phyloP scores from a whole-genome alignment of 1,284 basidiomycete species.

The Phellinidium pouzarii region DNA sequence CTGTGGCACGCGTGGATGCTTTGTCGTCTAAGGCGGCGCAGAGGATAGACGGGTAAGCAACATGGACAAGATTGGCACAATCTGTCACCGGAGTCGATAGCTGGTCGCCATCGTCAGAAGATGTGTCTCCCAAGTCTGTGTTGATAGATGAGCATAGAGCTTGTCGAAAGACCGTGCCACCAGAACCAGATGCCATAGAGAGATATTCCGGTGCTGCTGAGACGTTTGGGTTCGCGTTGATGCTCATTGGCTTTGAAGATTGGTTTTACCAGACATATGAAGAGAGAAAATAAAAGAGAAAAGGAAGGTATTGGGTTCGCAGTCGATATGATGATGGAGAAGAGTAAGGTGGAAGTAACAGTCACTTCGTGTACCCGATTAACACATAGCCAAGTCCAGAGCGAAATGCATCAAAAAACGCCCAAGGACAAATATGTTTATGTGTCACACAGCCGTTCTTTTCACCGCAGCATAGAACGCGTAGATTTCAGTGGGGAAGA shows the following conservation, averaged over 20 bases:
- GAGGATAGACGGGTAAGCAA: conserved; percentile 7
- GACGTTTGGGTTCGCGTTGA: background rate
- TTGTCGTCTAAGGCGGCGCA: conserved; percentile 1
- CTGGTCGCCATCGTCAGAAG: conserved; percentile 17
- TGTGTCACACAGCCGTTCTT: background rate
- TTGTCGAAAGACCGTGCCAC: conserved; percentile 13
- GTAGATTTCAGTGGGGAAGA: background rate
- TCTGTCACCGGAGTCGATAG: conserved; percentile 15
- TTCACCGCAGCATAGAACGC: background rate
- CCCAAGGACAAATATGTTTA: background rate
- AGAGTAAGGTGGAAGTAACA: background rate
- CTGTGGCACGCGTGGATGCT: conserved; percentile 10
- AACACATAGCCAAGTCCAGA: background rate
- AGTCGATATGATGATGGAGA: background rate
- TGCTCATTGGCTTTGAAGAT: conserved; percentile 1
- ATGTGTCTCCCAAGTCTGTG: conserved; percentile 11
- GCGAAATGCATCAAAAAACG: background rate
- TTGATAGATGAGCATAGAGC: background rate
- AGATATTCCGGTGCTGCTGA: background rate
- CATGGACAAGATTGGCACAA: conserved; percentile 8
- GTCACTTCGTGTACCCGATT: background rate
- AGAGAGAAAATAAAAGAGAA: background rate
- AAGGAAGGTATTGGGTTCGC: background rate
- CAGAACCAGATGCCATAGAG: conserved; percentile 5
- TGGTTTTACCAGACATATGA: background rate